Conservation (phyloP, 2,329 filamentous ascomycete species). For the Elsinoe ampelina region DNA sequence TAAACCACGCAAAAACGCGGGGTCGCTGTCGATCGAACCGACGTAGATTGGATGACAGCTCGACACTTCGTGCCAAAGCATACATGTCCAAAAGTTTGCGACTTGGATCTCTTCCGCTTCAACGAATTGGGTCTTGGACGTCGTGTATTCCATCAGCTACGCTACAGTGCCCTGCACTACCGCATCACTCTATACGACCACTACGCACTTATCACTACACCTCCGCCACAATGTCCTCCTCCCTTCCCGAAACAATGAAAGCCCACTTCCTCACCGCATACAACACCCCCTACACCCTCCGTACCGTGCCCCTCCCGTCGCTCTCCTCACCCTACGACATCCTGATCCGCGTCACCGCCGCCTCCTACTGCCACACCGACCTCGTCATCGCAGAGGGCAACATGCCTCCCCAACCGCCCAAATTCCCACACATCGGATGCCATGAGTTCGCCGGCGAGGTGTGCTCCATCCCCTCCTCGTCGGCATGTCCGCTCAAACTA, state of each 20-base stretch:
- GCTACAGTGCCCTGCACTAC: no score
- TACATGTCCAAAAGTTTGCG: no score
- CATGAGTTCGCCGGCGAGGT: conserved; percentile 41
- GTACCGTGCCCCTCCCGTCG: conserved; percentile 28
- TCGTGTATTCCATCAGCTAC: no score
- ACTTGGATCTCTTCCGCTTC: no score
- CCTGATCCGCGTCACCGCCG: conserved; percentile 38
- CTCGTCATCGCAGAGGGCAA: conserved; percentile 29
- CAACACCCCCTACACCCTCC: conserved; percentile 34
- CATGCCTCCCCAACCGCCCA: conserved; percentile 28
- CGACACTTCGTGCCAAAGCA: no score
- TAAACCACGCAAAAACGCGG: no score
- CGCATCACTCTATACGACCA: no score
- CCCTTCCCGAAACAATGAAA: conserved; percentile 25
- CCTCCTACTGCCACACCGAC: conserved; percentile 41
- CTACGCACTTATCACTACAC: background rate
- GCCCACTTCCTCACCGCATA: conserved; percentile 35
- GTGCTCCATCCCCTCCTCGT: conserved; percentile 24
- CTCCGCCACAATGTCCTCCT: background rate
- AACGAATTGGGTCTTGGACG: no score
- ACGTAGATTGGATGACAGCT: no score
- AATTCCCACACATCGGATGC: conserved; percentile 37
- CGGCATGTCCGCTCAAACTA: conserved; percentile 21
- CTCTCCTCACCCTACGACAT: conserved; percentile 31
- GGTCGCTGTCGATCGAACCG: no score